These are phyloP conservation scores for Pachysandra terminalis DNA, from an alignment of 164 flowering plant species.

Conservation along the genomic window DNA sequence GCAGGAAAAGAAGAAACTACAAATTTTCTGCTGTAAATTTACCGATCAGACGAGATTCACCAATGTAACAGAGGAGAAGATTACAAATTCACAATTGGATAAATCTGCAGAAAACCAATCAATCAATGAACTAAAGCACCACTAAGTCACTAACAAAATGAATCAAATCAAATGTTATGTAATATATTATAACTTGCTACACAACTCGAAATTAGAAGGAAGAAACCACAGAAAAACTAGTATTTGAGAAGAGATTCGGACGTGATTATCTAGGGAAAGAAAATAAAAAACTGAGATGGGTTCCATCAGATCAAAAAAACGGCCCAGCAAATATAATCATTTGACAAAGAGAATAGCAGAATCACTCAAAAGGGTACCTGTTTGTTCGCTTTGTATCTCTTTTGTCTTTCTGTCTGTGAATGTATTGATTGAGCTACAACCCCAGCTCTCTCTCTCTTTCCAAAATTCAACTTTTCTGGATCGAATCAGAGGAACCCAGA, in stretches of 20 bases:
- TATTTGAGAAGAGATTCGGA: too few species aligned
- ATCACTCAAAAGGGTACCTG: neutral
- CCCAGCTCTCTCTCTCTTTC: neutral
- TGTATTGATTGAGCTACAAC: neutral
- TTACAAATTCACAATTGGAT: neutral
- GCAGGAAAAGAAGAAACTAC: slow-evolving; percentile 9
- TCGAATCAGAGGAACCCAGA: slow-evolving; percentile 15
- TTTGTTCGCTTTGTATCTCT: neutral
- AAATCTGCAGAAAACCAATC: neutral
- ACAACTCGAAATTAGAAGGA: too few species aligned
- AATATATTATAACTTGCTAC: too few species aligned
- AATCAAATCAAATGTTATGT: neutral
- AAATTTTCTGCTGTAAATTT: too few species aligned
- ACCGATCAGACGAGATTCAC: neutral
- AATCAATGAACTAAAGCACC: neutral
- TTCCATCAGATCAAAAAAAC: neutral
- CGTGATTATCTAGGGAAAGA: too few species aligned
- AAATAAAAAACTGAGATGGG: neutral
- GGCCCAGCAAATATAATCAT: neutral
- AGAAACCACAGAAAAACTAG: too few species aligned
- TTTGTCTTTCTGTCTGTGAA: too few species aligned
- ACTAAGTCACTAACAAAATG: neutral
- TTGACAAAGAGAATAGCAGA: neutral
- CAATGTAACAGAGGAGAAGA: neutral
- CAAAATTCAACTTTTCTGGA: neutral